These are phyloP conservation scores for Stentor roeselii DNA, from an alignment of 73 alveolate genomes.

Conservation along the genomic window DNA sequence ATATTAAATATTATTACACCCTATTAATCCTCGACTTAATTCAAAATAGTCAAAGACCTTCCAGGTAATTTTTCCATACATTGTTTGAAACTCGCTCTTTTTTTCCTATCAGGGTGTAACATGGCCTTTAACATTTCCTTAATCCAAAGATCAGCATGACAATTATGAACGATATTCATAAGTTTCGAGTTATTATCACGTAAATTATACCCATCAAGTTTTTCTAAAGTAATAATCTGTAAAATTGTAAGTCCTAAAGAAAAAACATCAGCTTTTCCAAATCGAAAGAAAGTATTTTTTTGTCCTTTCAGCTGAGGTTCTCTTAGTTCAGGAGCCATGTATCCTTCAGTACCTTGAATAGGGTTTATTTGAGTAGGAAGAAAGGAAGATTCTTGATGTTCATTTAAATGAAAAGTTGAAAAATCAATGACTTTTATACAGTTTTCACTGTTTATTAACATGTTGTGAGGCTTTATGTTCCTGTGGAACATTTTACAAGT, in stretches of 20 bases:
- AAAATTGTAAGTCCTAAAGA: not conserved
- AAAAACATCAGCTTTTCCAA: constrained; percentile 6
- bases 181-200: not conserved
- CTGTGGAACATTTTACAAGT: not conserved
- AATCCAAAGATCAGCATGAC: not conserved
- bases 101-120: not conserved
- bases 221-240: not conserved
- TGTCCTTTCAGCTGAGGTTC: not conserved
- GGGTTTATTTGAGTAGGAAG: not conserved
- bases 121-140: not conserved
- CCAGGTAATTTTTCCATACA: no score
- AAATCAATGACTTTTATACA: not conserved
- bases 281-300: not conserved
- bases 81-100: not conserved
- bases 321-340: not conserved
- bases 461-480: not conserved
- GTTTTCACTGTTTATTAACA: no score
- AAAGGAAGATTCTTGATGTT: not conserved
- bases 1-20: no score
- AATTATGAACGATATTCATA: not conserved
- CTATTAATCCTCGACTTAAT: no score
- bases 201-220: not conserved
- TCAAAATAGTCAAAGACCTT: no score
- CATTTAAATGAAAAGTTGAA: not conserved
- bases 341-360: not conserved